Conservation (phyloP, 2,329 filamentous ascomycete species). For the Claviceps sp. region DNA sequence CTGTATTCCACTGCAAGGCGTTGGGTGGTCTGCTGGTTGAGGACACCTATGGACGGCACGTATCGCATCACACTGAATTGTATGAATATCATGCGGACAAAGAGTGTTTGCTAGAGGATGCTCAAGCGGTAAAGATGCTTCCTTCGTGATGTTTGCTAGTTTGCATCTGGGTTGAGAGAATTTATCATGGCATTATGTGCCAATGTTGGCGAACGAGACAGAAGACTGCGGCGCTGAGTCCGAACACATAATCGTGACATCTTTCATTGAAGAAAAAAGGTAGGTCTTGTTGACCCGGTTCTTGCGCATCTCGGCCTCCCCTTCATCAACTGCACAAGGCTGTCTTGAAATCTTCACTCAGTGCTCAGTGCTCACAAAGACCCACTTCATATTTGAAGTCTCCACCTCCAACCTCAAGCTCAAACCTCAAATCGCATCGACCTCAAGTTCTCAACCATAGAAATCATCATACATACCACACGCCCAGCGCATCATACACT, state of each 20-base stretch:
- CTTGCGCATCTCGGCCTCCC: neutral
- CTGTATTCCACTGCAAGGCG: neutral
- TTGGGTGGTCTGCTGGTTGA: neutral
- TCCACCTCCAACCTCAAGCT: neutral
- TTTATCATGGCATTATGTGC: too few species aligned
- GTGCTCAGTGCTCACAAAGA: too few species aligned
- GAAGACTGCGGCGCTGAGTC: too few species aligned
- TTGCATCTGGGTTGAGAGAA: too few species aligned
- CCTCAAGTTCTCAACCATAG: neutral
- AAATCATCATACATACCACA: neutral
- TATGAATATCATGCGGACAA: neutral
- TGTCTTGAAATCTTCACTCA: neutral
- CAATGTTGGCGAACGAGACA: too few species aligned
- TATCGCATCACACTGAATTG: neutral
- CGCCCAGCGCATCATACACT: neutral
- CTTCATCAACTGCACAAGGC: neutral
- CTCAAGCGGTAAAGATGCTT: too few species aligned
- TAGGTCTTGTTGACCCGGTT: neutral
- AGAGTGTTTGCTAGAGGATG: too few species aligned
- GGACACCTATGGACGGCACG: neutral
- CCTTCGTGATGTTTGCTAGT: too few species aligned
- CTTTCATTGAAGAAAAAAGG: neutral
- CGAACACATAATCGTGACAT: too few species aligned
- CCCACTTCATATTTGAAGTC: neutral
- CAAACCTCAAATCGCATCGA: neutral